Evolutionary conservation across 305 asterid genomes (phyloP).

Genomic region (Rubia balearica): DNA sequence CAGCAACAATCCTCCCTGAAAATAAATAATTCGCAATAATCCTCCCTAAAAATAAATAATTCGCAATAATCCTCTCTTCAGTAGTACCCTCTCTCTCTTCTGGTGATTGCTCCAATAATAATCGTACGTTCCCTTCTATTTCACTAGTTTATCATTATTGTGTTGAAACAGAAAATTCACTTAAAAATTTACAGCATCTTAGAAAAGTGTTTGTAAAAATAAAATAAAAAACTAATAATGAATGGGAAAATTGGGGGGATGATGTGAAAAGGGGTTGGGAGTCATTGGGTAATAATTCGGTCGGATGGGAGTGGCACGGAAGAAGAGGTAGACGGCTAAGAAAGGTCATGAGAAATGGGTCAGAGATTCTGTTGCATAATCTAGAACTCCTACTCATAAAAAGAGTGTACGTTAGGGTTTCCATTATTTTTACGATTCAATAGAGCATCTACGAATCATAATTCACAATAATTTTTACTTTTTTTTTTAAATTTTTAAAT

Average conservation of each 20-base stretch:
- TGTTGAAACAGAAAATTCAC: neutral
- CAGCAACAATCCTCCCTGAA: too few relatives aligned
- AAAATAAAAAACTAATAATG: neutral
- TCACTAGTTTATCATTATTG: neutral
- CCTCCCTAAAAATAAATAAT: too few relatives aligned
- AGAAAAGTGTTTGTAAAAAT: neutral
- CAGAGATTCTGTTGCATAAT: constrained; percentile 22
- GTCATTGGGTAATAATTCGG: constrained; percentile 27
- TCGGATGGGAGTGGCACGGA: constrained; percentile 21
- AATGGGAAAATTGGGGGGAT: neutral
- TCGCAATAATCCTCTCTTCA: too few relatives aligned
- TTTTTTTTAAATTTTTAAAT: too few relatives aligned
- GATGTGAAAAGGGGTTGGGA: constrained; percentile 19
- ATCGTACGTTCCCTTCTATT: neutral
- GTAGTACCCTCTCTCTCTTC: neutral
- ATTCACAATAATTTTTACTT: too few relatives aligned
- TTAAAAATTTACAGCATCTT: neutral
- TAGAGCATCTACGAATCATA: too few relatives aligned
- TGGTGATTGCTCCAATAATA: neutral
- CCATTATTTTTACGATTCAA: neutral
- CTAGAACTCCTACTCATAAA: constrained; percentile 5
- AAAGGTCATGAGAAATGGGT: constrained; percentile 15
- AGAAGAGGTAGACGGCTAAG: constrained; percentile 22
- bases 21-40: too few relatives aligned
- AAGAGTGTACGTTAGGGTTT: neutral